phyloP scores from a whole-genome alignment of 192 early-diverging fungal species.

The Coemansia sp. region DNA sequence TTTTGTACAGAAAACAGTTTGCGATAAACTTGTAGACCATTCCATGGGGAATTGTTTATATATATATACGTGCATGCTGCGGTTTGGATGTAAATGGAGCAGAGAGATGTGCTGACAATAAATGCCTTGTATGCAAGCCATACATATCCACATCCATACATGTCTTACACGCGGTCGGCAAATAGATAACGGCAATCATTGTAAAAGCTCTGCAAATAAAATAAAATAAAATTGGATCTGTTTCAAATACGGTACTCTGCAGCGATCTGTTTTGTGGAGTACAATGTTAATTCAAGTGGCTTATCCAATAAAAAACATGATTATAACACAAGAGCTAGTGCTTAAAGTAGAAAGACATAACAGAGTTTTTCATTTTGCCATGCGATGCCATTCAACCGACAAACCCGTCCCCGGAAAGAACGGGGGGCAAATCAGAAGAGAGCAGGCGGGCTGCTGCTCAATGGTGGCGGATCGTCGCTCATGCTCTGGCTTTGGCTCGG shows the following conservation, averaged over 20 bases:
- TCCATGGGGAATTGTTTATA: neutral
- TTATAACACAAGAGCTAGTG: neutral
- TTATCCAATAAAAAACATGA: neutral
- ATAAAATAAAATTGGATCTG: neutral
- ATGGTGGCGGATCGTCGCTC: neutral
- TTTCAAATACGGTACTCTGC: neutral
- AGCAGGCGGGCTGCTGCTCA: constrained; percentile 9
- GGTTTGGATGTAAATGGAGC: too few species aligned
- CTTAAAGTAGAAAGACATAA: neutral
- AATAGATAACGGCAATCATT: neutral
- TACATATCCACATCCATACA: neutral
- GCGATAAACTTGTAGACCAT: neutral
- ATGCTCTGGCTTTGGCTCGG: neutral
- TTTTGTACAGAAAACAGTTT: too few species aligned
- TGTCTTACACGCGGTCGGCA: neutral
- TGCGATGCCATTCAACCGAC: neutral
- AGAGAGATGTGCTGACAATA: neutral
- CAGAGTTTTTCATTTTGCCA: neutral
- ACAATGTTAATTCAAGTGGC: neutral
- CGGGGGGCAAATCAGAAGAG: constrained; percentile 27
- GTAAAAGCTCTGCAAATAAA: neutral
- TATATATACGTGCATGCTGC: neutral
- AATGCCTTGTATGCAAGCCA: neutral
- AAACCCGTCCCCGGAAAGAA: neutral
- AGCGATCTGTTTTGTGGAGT: neutral